Conservation (phyloP, 139 green algal genomes). For the Chlorella sp. region DNA sequence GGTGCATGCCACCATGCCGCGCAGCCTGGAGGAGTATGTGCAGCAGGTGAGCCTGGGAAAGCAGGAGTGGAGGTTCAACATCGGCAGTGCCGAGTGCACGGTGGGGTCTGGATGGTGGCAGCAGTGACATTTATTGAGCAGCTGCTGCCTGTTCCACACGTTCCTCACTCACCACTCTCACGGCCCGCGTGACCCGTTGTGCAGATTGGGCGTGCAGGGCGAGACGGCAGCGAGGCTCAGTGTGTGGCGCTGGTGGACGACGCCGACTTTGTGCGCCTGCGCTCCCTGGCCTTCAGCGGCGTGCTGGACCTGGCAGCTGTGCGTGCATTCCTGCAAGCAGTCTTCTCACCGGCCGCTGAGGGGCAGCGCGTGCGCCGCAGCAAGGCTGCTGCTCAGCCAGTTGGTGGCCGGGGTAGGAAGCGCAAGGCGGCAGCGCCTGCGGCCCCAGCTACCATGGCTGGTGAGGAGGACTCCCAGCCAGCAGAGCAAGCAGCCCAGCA, state of each 20-base stretch:
- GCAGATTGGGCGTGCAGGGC: conserved; percentile 73
- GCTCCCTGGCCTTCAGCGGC: conserved; percentile 60
- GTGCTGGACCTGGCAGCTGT: conserved; percentile 53
- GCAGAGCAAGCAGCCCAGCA: too few relatives aligned
- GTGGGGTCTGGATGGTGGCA: too few relatives aligned
- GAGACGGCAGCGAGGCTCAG: conserved; percentile 63
- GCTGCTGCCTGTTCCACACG: too few relatives aligned
- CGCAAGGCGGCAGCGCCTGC: neutral
- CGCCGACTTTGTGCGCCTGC: conserved; percentile 67
- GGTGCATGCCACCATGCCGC: conserved; percentile 81
- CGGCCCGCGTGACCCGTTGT: neutral
- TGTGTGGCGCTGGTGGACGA: conserved; percentile 79
- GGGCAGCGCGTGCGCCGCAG: neutral
- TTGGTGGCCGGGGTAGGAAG: conserved; percentile 3
- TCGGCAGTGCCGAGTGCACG: too few relatives aligned
- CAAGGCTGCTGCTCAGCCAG: neutral
- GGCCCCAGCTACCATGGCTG: neutral
- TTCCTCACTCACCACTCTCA: neutral
- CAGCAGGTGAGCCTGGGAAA: conserved; percentile 76
- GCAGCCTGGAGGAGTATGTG: conserved; percentile 91
- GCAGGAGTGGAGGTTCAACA: neutral
- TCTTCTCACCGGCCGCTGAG: conserved; percentile 53
- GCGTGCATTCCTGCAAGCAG: conserved; percentile 55
- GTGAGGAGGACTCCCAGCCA: neutral
- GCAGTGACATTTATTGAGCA: too few relatives aligned